Evolutionary conservation across 1,284 basidiomycete genomes (phyloP), one percentile per base, ranked within the genome.

Genomic region (Erythrobasidium hasegawianum): DNA sequence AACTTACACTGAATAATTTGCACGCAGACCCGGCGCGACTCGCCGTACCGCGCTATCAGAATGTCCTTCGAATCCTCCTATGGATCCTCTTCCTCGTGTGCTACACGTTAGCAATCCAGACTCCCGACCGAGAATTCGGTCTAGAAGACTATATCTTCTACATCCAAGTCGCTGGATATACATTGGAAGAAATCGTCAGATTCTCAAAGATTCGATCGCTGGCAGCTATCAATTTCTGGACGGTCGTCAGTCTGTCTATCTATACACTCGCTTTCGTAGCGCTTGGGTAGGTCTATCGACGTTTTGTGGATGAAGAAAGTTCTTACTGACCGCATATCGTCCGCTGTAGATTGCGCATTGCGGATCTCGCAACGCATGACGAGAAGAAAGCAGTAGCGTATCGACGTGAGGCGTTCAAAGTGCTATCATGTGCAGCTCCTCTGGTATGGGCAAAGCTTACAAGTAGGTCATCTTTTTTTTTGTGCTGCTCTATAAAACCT

Each of bases 1-100:
- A 33, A 11, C 33, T 33, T 33, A 33, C 33, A n/a, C 11, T n/a
- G n/a, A n/a, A 11, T 11, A 33, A 33, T 82, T 81, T 80, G 29
- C 89, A 87, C 73, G 75, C 92, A 18, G 83, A 93, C 72, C 85
- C 90, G 1, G 80, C 85, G 13, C 84, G 92, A n/a, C 79, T 96
- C 54, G 85, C 84, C 20, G 90, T 95, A n/a, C 93, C 93, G 13
- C 83, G 87, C 82, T 89, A 81, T 73, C 75, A 74, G 56, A 76
- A 73, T 56, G 69, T 68, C 56, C 64, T 70, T 56, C 89, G 76
- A 29, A 78, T 93, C 68, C 56, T 81, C 1, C 81, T 94, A 20
- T 95, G 92, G 93, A 75, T 91, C 49, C 79, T 90, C 71, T 94
- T 93, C 79, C 82, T 96, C 16, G 81, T 85, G n/a, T 47, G 84